Conservation (phyloP, 345 rosid genomes). For the Lagerstroemia speciosa region DNA sequence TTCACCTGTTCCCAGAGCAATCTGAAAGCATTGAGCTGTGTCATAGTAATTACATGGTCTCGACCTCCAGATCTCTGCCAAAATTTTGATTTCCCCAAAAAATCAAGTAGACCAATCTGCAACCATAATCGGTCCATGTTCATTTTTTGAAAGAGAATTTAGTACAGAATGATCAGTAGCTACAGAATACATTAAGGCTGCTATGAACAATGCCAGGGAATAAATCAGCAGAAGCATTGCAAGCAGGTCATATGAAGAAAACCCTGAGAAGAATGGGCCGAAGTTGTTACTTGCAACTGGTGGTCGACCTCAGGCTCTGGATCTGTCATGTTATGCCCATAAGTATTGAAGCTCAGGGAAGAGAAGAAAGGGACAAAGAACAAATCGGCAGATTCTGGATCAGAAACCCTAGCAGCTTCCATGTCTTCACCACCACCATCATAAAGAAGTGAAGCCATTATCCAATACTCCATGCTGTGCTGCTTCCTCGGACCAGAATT, state of each 20-base stretch:
- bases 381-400: conserved; percentile 79
- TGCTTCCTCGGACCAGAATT: conserved; percentile 56
- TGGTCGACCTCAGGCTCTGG: conserved; percentile 86
- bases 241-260: no score
- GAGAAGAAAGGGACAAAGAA: conserved; percentile 91
- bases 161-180: not conserved
- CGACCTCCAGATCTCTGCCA: conserved; percentile 92
- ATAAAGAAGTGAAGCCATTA: conserved; percentile 75
- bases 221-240: not conserved
- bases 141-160: conserved; percentile 3
- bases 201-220: not conserved
- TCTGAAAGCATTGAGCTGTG: conserved; percentile 98
- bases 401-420: conserved; percentile 81
- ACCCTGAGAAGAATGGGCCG: not conserved
- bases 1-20: conserved; percentile 74
- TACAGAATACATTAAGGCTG: no score
- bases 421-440: conserved; percentile 27
- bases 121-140: not conserved
- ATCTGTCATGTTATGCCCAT: conserved; percentile 89
- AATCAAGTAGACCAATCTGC: conserved; percentile 70
- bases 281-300: conserved; percentile 57
- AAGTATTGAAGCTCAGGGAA: conserved; percentile 77
- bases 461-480: conserved; percentile 96
- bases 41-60: conserved; percentile 96
- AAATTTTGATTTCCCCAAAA: conserved; percentile 53